Base-by-base conservation (phyloP, 1,284 basidiomycete species). In the Afroboletus lepidellus region DNA sequence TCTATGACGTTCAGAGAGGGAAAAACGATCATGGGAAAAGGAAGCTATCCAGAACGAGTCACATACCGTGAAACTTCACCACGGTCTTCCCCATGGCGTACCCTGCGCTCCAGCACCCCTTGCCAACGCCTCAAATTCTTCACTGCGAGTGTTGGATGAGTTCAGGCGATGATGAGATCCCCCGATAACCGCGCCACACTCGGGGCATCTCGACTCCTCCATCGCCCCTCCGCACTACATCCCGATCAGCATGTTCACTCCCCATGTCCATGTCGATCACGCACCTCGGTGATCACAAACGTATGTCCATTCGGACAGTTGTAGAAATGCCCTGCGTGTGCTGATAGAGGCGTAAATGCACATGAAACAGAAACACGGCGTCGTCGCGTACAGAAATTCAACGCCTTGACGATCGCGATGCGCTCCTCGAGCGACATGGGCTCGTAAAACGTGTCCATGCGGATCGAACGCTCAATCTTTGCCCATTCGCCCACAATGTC, bases 141-240 rank as follows among this genome's bases (percentile, higher is more conserved):
- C 48, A 5, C 69, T 76, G 2, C 66, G 69, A 3, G 64, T 67
- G 60, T 86, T 86, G 13, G 69, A 67, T 0, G 51, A 3, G 61
- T 76, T 46, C 38, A 84, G 58, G 16, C 2, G 55, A 54, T 85
- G 80, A 30, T 41, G 9, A 0, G 51, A 52, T 4, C 84, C 83
- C 30, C 83, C 84, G 50, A 85, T 78, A 0, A 48, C 43, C 6
- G 69, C 78, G 13, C 73, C 71, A 57, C 83, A 85, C 60, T 86
- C 83, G 0, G 77, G 75, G 54, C 84, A 85, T 5, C 20, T 57
- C 4, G 74, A 61, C 3, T 37, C 56, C 53, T 78, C 18, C 70
- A 72, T 75, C 1, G 80, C 80, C 6, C 80, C 81, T 41, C 81
- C 80, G 50, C 82, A 82, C 79, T 84, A 32, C 29, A 38, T 39